phyloP scores from a whole-genome alignment of 2,329 filamentous ascomycete genomes.

The Curvularia sp. region DNA sequence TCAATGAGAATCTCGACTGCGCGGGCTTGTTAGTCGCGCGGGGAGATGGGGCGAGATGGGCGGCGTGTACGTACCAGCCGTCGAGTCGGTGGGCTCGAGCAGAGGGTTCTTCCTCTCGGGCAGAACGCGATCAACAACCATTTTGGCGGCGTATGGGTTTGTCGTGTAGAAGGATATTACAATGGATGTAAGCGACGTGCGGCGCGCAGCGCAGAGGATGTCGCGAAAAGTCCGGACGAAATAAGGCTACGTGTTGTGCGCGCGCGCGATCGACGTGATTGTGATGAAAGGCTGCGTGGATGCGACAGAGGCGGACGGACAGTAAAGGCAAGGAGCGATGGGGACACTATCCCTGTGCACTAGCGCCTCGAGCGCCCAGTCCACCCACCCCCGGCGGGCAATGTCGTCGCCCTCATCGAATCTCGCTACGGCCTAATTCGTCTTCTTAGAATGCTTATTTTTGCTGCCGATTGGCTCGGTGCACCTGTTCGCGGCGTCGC shows the following conservation, averaged over 20 bases:
- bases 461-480: slow-evolving; percentile 23
- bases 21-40: slow-evolving; percentile 30
- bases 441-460: slow-evolving; percentile 3
- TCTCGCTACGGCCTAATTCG: slow-evolving; percentile 11
- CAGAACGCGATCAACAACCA: slow-evolving; percentile 56
- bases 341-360: slow-evolving; percentile 24
- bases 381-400: slow-evolving; percentile 23
- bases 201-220: slow-evolving; percentile 39
- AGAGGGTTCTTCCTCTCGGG: slow-evolving; percentile 70
- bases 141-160: slow-evolving; percentile 25
- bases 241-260: slow-evolving; percentile 19
- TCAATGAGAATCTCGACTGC: slow-evolving; percentile 68
- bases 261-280: slow-evolving; percentile 28
- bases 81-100: slow-evolving; percentile 67
- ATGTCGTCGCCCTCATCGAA: slow-evolving; percentile 15
- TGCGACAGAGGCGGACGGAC: slow-evolving; percentile 22
- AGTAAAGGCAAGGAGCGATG: slow-evolving; percentile 16
- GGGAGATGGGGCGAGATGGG: slow-evolving; percentile 35
- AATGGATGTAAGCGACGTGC: slow-evolving; percentile 24
- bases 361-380: slow-evolving; percentile 13
- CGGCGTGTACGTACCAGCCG: slow-evolving; percentile 63
- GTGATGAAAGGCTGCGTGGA: slow-evolving; percentile 16
- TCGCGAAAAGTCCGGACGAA: slow-evolving; percentile 18
- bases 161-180: slow-evolving; percentile 3
- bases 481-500: slow-evolving; percentile 12